Evolutionary conservation across 805 yeast species (phyloP).

Genomic region (Zygosaccharomyces gambellarensis): DNA sequence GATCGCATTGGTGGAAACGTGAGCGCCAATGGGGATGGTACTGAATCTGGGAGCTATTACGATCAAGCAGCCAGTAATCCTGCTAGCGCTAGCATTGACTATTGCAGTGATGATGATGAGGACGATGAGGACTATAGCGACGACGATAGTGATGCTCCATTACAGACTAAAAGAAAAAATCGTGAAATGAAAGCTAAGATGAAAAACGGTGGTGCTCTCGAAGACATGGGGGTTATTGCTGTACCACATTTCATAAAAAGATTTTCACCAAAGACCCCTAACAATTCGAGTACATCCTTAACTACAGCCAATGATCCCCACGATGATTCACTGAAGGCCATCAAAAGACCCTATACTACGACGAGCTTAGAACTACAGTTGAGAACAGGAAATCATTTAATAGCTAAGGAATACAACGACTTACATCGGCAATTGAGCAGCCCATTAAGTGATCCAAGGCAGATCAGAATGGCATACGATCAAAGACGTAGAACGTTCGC

Average conservation of each 20-base stretch:
- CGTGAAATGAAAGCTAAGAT: not conserved
- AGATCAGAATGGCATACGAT: constrained; percentile 6
- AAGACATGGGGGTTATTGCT: constrained; percentile 9
- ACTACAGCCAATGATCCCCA: not conserved
- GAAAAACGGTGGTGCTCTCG: constrained; percentile 1
- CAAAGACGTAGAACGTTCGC: constrained; percentile 14
- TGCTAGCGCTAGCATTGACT: not conserved
- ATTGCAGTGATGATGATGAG: not conserved
- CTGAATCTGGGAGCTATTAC: not conserved
- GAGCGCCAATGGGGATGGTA: not conserved
- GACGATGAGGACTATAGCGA: not conserved
- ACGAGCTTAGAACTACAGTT: constrained; percentile 18
- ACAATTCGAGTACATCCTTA: not conserved
- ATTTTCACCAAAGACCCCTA: constrained; percentile 5
- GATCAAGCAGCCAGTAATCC: not conserved
- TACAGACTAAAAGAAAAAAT: not conserved
- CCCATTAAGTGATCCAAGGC: not conserved
- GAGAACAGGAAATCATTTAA: constrained; percentile 15
- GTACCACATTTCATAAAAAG: constrained; percentile 17
- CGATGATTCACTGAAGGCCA: not conserved
- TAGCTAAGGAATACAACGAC: constrained; percentile 17
- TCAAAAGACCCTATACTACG: constrained; percentile 15
- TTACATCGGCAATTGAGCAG: constrained; percentile 6
- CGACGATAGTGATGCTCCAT: not conserved
- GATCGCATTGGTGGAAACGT: not conserved